A percentile compares a stretch with the other conserved stretches of the same genome.
Conservation (phyloP, 139 green algal species). For the Picochlorum sp. region DNA sequence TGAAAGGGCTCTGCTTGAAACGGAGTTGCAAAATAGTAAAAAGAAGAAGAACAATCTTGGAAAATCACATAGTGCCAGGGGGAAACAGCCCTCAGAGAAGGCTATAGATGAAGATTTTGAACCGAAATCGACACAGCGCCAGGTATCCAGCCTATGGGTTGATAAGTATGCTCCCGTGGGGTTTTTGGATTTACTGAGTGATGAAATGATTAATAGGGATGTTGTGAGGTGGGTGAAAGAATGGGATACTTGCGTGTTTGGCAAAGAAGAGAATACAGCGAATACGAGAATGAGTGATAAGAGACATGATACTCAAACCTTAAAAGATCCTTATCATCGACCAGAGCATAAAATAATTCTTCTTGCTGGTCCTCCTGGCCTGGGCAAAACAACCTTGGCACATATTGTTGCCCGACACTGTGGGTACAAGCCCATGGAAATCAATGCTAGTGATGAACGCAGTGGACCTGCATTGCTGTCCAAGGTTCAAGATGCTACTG, state of each 20-base stretch:
- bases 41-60: not conserved
- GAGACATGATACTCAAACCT: not conserved
- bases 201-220: conserved; percentile 75
- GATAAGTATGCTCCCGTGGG: conserved; percentile 72
- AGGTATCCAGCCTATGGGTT: conserved; percentile 67
- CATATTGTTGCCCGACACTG: conserved; percentile 87
- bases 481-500: conserved; percentile 65
- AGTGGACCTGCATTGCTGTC: conserved; percentile 41
- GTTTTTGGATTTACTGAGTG: conserved; percentile 79
- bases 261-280: not conserved
- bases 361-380: conserved; percentile 39
- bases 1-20: conserved; percentile 14
- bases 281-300: not conserved
- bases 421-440: conserved; percentile 85
- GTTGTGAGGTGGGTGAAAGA: conserved; percentile 67
- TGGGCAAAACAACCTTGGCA: conserved; percentile 94
- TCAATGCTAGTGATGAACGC: conserved; percentile 93
- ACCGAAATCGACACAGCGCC: too few species aligned
- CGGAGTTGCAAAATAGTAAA: not conserved
- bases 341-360: conserved; percentile 43
- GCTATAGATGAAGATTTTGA: not conserved
- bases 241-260: conserved; percentile 69
- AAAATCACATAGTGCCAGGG: not conserved
- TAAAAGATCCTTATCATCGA: conserved; percentile 10
- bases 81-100: too few species aligned